Evolutionary conservation across 257 asterid species (phyloP).

Genomic region (Craterostigma plantagineum): DNA sequence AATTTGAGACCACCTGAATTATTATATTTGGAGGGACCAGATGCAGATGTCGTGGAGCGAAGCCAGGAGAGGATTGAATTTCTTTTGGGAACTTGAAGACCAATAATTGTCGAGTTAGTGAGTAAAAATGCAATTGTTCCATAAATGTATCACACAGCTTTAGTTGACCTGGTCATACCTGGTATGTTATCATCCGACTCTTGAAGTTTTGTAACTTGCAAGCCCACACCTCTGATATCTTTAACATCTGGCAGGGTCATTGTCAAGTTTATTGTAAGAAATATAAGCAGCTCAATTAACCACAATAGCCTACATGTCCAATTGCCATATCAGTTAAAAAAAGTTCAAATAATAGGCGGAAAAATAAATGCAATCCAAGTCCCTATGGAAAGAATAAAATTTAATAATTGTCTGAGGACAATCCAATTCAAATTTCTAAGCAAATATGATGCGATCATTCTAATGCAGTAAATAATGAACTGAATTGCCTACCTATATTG

Average conservation of each 20-base stretch:
- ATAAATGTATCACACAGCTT: neutral
- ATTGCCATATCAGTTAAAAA: neutral
- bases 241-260: slow-evolving; percentile 38
- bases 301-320: neutral
- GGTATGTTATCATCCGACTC: slow-evolving; percentile 32
- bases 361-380: neutral
- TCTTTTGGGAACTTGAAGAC: slow-evolving; percentile 36
- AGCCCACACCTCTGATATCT: slow-evolving; percentile 90
- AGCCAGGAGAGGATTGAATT: slow-evolving; percentile 77
- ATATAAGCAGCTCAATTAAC: neutral
- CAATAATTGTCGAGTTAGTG: slow-evolving; percentile 5
- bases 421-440: too few species aligned
- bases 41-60: slow-evolving; percentile 22
- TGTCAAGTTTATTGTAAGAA: neutral
- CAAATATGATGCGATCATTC: neutral
- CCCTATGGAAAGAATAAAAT: neutral
- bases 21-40: slow-evolving; percentile 15
- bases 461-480: neutral
- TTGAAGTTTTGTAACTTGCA: slow-evolving; percentile 96
- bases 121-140: neutral
- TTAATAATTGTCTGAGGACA: neutral
- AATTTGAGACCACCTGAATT: slow-evolving; percentile 13
- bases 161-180: slow-evolving; percentile 21
- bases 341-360: neutral
- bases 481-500: slow-evolving; percentile 54